A percentile compares a stretch with the other conserved stretches of the same genome.
Evolutionary conservation across 2,329 filamentous ascomycete species (phyloP).

Genomic region (Colletotrichum sp.): DNA sequence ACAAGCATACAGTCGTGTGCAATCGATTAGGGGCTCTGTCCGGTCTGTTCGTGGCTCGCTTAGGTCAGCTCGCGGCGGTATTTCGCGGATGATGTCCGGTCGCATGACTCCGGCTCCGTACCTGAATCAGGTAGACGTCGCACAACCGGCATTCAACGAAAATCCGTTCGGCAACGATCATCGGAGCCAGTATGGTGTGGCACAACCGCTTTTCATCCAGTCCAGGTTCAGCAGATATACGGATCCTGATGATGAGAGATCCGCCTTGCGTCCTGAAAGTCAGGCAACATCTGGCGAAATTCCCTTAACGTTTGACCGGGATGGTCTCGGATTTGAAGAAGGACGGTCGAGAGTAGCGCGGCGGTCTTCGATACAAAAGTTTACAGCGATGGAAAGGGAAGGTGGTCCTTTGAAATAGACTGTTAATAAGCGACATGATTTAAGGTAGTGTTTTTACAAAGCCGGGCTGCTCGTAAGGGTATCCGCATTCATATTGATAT

Average conservation of each 20-base stretch:
- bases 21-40: slow-evolving; percentile 6
- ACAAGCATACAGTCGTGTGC: slow-evolving; percentile 1
- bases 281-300: slow-evolving; percentile 13
- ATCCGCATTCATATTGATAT: background rate
- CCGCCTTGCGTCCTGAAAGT: background rate
- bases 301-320: slow-evolving; percentile 1
- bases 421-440: background rate
- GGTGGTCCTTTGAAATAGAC: slow-evolving; percentile 4
- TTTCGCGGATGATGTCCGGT: slow-evolving; percentile 3
- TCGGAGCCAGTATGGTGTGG: background rate
- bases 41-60: slow-evolving; percentile 9
- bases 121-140: background rate
- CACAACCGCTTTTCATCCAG: slow-evolving; percentile 9
- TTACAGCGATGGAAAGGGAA: background rate
- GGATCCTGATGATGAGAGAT: background rate
- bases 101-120: background rate
- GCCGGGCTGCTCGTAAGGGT: background rate
- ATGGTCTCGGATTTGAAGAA: background rate
- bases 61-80: background rate
- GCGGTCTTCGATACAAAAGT: slow-evolving; percentile 11
- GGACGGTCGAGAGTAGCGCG: background rate
- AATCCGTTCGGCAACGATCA: background rate
- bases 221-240: slow-evolving; percentile 14
- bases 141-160: background rate
- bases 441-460: background rate